Evolutionary conservation across 108 stramenopile genomes (phyloP), one percentile per base, ranked within the genome.

Genomic region (Nitzschia putrida): DNA sequence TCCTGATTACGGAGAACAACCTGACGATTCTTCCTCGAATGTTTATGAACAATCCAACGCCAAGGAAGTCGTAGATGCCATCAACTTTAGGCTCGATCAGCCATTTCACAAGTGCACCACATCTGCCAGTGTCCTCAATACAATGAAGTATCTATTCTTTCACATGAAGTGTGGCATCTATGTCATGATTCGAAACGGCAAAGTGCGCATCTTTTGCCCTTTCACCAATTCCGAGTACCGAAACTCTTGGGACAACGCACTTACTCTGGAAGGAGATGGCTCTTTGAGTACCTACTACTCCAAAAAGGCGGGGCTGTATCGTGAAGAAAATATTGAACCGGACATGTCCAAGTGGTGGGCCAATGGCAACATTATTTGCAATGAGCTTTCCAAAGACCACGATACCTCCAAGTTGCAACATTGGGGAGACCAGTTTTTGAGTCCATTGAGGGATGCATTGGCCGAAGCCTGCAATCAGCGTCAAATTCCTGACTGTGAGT

Each of bases 281-380:
- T 79, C 87, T n/a, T 57, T 96, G 22, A 89, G 84, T 50, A 74
- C 84, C 11, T 98, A 98, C 73, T 98, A 95, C 81, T 64, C 65
- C 8, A 52, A 85, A 60, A 98, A 98, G 77, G 76, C 73, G 25
- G 92, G 86, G 16, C 47, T 82, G 57, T 93, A 88, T 71, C 91
- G 97, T n/a, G 79, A 93, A 71, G 97, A 98, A 77, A 89, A 96
- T 51, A 83, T 98, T 18, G 95, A 95, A 57, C 69, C 80, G 11
- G 96, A 97, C 58, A 80, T 82, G 69, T 76, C 61, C 64, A 89
- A 94, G 57, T 99, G 99, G 99, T 99, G 99, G 99, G 99, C 99
- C 34, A 99, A 99, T 74, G 99, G 99, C 7, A 99, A 99, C 68
- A 99, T 99, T 77, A 98, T 99, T 67, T 98, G 98, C 77, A 99